Base-by-base conservation (phyloP, 78 protist species). In the Cyanophora paradoxa region DNA sequence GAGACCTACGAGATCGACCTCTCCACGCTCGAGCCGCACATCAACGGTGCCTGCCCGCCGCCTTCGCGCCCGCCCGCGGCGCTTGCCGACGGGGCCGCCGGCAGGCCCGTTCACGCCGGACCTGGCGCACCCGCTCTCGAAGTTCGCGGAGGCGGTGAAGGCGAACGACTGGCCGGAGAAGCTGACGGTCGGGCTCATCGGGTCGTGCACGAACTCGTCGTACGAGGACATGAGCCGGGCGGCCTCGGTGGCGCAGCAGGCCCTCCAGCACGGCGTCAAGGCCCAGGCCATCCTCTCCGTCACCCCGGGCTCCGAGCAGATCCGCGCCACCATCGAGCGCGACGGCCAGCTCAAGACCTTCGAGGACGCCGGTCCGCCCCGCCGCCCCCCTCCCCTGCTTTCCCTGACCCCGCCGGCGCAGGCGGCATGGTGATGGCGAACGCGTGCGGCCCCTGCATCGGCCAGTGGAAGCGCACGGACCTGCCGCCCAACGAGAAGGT, bases 401-500 rank as follows among this genome's bases (percentile, higher is more conserved):
- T n/a, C n/a, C n/a, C n/a, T n/a, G n/a, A n/a, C n/a, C n/a, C n/a
- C n/a, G n/a, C n/a, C n/a, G 97, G 91, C n/a, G n/a, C n/a, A n/a
- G n/a, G n/a, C n/a, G n/a, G n/a, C 50, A 77, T 74, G 4, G 95
- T 94, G 0, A 77, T 94, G 7, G 95, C 94, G 41, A 94, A 94
- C 76, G 97, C 97, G 24, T 94, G 97, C 56, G 97, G 97, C 30
- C 97, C 97, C 26, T 94, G 97, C 82, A 94, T 94, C 3, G 88
- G 88, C 19, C 93, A 93, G 79, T 93, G 97, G 97, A 92, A 91
- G 78, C 78, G 97, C 56, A 66, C 46, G 39, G 95, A 91, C 69
- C 81, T 91, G 11, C 71, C 28, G 39, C 77, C 82, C 73, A 94
- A 92, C 24, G 77, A 76, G n/a, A n/a, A n/a, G n/a, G n/a, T n/a